A percentile compares a stretch with the other conserved stretches of the same genome.
phyloP scores from a whole-genome alignment of 129 eudicot genomes.

The Arctium lappa region DNA sequence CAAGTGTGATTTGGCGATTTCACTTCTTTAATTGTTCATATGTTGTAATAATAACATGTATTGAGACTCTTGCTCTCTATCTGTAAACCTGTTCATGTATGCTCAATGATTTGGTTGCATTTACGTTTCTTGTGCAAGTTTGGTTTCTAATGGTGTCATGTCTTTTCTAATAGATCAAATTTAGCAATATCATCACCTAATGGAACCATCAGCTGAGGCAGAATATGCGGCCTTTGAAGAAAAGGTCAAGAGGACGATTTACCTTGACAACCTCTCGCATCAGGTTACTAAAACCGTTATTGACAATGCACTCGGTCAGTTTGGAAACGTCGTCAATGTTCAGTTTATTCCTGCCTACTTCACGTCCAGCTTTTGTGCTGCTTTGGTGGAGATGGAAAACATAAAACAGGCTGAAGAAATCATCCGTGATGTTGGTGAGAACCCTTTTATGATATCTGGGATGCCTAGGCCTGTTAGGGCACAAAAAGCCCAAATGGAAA shows the following conservation, averaged over 20 bases:
- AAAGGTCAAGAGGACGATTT: conserved; percentile 62
- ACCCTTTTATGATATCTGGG: conserved; percentile 72
- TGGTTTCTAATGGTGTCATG: neutral
- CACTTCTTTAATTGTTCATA: neutral
- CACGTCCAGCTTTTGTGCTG: conserved; percentile 33
- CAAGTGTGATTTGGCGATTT: neutral
- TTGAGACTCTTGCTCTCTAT: neutral
- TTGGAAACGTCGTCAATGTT: conserved; percentile 42
- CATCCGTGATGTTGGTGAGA: conserved; percentile 18
- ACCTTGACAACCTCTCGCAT: conserved; percentile 63
- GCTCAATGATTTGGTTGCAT: neutral
- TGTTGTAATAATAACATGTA: neutral
- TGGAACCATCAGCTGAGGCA: conserved; percentile 29
- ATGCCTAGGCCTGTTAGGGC: conserved; percentile 98
- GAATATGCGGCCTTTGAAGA: conserved; percentile 56
- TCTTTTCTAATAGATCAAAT: neutral
- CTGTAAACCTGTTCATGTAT: neutral
- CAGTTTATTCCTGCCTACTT: conserved; percentile 49
- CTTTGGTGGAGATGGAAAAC: conserved; percentile 67
- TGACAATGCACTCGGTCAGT: conserved; percentile 62
- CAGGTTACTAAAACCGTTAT: conserved; percentile 53
- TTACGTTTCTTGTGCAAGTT: neutral
- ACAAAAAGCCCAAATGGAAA: conserved; percentile 45
- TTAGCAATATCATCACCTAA: neutral
- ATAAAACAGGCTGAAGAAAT: conserved; percentile 45